Base-by-base conservation (phyloP, 176 grass and related monocot species). In the Tillandsia leiboldiana region DNA sequence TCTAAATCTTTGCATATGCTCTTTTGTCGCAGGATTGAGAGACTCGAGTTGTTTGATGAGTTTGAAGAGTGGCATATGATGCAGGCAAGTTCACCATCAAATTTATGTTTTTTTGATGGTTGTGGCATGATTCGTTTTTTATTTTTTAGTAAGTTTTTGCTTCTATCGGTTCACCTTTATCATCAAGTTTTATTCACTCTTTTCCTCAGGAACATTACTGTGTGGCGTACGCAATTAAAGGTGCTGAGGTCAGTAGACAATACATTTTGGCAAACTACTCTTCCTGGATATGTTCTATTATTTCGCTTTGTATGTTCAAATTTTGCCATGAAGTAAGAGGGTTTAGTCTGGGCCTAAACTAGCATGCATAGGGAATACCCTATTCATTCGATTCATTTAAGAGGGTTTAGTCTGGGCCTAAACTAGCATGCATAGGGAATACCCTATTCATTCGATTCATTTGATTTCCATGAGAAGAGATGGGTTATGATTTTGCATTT, bases 11-110 rank as follows among this genome's bases (percentile, higher is more conserved):
- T 42, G 15, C 15, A n/a, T 13, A n/a, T 49, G 14, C 17, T 50
- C 42, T 26, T 10, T 58, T 69, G 17, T 48, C 87, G 67, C 82
- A 97, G 93, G 66, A 92, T 92, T 66, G 93, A 97, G 73, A 84
- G 84, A 10, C 64, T 97, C 53, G 93, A 97, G 23, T 68, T 97
- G 79, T 97, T 97, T 83, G 89, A 97, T 70, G 93, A 97, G 69
- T 97, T 97, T 75, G 93, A 97, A 79, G 93, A 97, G 69, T 97
- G 89, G 93, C 61, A 97, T 80, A 92, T 97, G 93, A 92, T 97
- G 93, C 93, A 92, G 89, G 93, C 85, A 87, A 85, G 83, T 69
- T 4, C 13, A 58, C 11, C 18, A 7, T 58, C 85, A 84, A 85
- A 81, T 69, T 4, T 8, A 20, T 17, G 7, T 14, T 58, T 15